These are phyloP conservation scores for Agaricus sinodeliciosus DNA, from an alignment of 768 basidiomycete genomes.

Conservation along the genomic window DNA sequence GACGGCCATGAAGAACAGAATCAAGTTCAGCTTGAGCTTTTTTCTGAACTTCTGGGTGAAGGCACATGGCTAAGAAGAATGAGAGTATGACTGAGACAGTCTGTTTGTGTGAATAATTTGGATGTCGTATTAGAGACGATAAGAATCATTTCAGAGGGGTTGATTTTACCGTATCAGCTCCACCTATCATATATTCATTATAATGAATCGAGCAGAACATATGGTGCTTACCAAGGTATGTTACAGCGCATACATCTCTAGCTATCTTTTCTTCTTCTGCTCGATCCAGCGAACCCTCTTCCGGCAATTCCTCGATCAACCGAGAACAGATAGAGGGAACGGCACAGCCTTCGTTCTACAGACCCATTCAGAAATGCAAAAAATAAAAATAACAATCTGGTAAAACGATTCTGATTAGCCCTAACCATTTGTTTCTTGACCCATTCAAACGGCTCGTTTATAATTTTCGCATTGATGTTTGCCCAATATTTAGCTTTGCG, in stretches of 20 bases:
- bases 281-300: constrained; percentile 1
- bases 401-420: too few relatives aligned
- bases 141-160: too few relatives aligned
- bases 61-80: constrained; percentile 15
- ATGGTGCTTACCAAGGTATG: constrained; percentile 5
- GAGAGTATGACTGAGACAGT: constrained; percentile 13
- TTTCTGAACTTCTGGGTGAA: constrained; percentile 12
- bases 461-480: constrained; percentile 23
- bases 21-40: constrained; percentile 15
- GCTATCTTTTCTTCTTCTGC: constrained; percentile 2
- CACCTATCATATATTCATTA: constrained; percentile 1
- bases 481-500: constrained; percentile 28
- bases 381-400: not conserved
- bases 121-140: too few relatives aligned
- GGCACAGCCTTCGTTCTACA: not conserved
- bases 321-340: constrained; percentile 5
- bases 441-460: constrained; percentile 30
- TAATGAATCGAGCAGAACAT: not conserved
- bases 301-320: constrained; percentile 5
- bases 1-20: constrained; percentile 17
- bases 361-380: not conserved
- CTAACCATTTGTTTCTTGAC: constrained; percentile 14
- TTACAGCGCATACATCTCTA: not conserved
- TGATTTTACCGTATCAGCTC: constrained; percentile 11
- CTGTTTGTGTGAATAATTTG: not conserved